Base-by-base conservation (phyloP, 331 rosid genomes). In the Spiraea crenata region DNA sequence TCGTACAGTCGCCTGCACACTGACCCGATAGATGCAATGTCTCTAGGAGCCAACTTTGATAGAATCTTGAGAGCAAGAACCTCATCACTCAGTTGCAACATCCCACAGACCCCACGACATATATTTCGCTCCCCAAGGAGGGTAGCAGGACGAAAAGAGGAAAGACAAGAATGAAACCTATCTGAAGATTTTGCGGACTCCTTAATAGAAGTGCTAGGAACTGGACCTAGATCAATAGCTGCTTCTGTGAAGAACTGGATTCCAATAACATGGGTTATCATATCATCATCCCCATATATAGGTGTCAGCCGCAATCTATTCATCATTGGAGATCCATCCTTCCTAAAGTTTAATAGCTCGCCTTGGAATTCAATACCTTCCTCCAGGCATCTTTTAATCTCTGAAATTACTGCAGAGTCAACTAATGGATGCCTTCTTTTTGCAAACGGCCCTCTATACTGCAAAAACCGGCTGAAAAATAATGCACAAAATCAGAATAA, bases 321-420 rank as follows among this genome's bases (percentile, higher is more conserved):
- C 98, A 91, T 87, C 87, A 91, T 73, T 63, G 99, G 99, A 76
- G 99, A 83, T 78, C 99, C 99, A 85, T 95, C 99, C 83, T 95
- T 91, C 85, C 92, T 86, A 59, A 95, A 95, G 91, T 95, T 95
- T 85, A 95, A 87, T 76, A 95, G 82, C 84, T 95, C 96, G 62
- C 98, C 97, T 81, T 86, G 96, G 77, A 95, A 95, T 81, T 95
- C 99, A 72, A 87, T 79, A 67, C 99, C 99, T 64, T 95, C 90
- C 14, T 89, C 92, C 2, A 95, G 80, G 74, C 99, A 95, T 81
- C 91, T 86, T 80, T 95, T 89, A 46, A 95, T 95, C 74, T 91
- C 96, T 73, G 93, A 80, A 81, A 95, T 85, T 64, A 95, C 88
- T 4, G 89, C 69, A 10, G 98, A 87, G 75, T 95, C 90, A 73